A percentile compares a stretch with the other conserved stretches of the same genome.
Conservation (phyloP, 192 early-diverging fungal genomes). For the Backusella australiensis region DNA sequence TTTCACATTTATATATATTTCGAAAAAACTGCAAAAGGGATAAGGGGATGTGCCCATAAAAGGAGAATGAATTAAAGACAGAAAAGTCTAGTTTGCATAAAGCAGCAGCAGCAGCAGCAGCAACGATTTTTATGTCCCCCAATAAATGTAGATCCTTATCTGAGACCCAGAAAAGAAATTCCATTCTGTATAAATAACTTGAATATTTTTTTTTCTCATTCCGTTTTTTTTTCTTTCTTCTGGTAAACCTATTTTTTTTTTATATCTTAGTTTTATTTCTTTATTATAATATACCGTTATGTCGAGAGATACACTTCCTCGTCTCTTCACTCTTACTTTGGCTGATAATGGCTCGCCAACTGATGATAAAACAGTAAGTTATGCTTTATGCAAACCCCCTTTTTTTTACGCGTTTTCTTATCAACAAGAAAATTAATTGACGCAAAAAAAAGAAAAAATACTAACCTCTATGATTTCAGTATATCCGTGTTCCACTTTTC, state of each 20-base stretch:
- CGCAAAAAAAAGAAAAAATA: not conserved
- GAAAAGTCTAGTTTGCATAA: conserved; percentile 12
- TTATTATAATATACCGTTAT: not conserved
- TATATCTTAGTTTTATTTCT: not conserved
- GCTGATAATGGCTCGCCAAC: conserved; percentile 59
- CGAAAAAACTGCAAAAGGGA: not conserved
- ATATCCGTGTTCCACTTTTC: conserved; percentile 73
- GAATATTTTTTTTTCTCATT: conserved; percentile 3
- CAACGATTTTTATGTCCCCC: not conserved
- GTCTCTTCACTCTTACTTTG: conserved; percentile 48
- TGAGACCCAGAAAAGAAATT: conserved; percentile 16
- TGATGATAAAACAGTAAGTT: conserved; percentile 46
- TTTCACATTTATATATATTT: conserved; percentile 4
- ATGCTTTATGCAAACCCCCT: not conserved
- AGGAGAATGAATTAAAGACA: conserved; percentile 8
- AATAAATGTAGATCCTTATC: conserved; percentile 6
- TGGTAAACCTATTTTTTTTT: not conserved
- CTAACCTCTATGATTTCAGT: conserved; percentile 45
- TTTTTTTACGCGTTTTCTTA: conserved; percentile 7
- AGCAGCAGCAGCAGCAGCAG: not conserved
- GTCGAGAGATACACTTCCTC: conserved; percentile 3
- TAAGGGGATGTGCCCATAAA: not conserved
- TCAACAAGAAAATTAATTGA: not conserved
- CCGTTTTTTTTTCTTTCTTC: conserved; percentile 9
- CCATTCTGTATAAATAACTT: not conserved